Conservation (phyloP, 176 grass and related monocot genomes). For the Olyra latifolia region DNA sequence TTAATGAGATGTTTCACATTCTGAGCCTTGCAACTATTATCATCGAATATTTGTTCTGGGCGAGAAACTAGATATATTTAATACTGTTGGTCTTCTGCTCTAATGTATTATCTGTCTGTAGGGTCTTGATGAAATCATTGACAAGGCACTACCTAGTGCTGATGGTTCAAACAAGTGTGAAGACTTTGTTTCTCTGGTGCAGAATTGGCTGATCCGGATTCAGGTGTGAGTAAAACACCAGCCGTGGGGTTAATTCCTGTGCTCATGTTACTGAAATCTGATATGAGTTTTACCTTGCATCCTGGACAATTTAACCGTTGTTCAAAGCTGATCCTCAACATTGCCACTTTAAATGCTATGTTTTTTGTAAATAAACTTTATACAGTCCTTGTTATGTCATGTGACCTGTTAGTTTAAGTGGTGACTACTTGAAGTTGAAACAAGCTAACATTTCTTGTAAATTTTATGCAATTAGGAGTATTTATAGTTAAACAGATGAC, state of each 20-base stretch:
- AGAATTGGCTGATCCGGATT: slow-evolving; percentile 72
- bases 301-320: neutral
- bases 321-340: neutral
- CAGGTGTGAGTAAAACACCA: slow-evolving; percentile 47
- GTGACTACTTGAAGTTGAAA: neutral
- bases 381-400: neutral
- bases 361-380: neutral
- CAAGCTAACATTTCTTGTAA: neutral
- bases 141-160: slow-evolving; percentile 56
- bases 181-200: slow-evolving; percentile 72
- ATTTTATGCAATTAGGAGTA: neutral
- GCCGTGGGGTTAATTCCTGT: neutral
- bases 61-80: slow-evolving; percentile 1
- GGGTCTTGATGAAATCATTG: slow-evolving; percentile 73
- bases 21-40: slow-evolving; percentile 10
- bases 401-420: neutral
- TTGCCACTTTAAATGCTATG: neutral
- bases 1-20: neutral
- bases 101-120: slow-evolving; percentile 29
- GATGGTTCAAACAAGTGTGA: slow-evolving; percentile 73
- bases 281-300: neutral
- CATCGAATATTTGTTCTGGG: neutral
- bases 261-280: neutral
- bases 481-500: neutral
- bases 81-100: slow-evolving; percentile 11